Evolutionary conservation across 352 stramenopile genomes (phyloP), one percentile per base, ranked within the genome.

Genomic region (Saprolegnia diclina): DNA sequence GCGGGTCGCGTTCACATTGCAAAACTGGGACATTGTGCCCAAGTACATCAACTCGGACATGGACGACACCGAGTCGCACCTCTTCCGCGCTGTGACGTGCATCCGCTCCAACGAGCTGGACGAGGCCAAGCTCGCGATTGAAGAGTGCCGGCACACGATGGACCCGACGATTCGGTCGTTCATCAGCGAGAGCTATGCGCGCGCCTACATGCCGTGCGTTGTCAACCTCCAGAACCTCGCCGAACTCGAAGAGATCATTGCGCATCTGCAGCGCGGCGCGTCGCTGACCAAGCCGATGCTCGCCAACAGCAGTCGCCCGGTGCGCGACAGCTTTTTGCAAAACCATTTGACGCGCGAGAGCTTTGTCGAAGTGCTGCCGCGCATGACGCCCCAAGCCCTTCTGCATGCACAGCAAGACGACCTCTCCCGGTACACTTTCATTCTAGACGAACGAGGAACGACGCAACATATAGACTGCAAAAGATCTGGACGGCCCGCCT

Each of bases 191-290:
- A 98, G 88, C 56, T 99, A 99, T 73, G 89, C 86, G 63, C 89
- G 98, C 14, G 96, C 96, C 14, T 99, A 99, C 73, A 78, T 90
- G 62, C 91, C 89, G 38, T 96, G 92, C 45, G 97, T 99, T 73
- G 97, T 99, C 22, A 97, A 95, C 70, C 84, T 99, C 56, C 97
- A 99, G 78, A 96, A 96, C 74, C 85, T 99, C 18, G 94, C 95
- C 2, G 97, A 99, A 79, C 75, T 99, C 13, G 89, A 97, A 67
- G 89, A 96, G 71, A 92, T 96, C 44, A 79, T 97, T 11, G 76
- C 83, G 29, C 93, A 94, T 68, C 68, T 95, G 62, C 88, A 90
- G 71, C 84, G 75, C 38, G 42, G 22, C 24, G 44, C 35, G 19
- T 48, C 42, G 42, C 42, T 48, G 11, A 48, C 42, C 42, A 48